Percentiles rank a stretch among this genome's conserved stretches.
phyloP scores from a whole-genome alignment of 768 basidiomycete species.

The Hortiboletus flavorubellus region DNA sequence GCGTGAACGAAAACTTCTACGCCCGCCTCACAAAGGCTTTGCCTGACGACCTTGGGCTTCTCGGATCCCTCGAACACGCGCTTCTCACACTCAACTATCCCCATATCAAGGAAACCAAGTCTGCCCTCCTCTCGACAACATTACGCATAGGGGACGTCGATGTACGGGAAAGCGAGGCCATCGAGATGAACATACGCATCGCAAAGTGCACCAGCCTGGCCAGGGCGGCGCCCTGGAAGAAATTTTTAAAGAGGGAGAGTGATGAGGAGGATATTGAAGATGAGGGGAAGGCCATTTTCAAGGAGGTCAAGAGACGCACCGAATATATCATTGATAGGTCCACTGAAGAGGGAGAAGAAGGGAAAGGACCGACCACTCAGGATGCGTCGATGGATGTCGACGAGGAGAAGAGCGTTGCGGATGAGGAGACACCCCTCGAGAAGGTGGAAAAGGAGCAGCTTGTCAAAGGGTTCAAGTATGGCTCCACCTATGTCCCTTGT shows the following conservation, averaged over 20 bases:
- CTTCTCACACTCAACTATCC: conserved; percentile 39
- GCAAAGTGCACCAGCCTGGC: conserved; percentile 77
- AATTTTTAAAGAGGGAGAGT: conserved; percentile 36
- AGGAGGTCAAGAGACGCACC: conserved; percentile 41
- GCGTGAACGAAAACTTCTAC: conserved; percentile 75
- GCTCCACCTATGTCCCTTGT: conserved; percentile 81
- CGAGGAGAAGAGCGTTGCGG: conserved; percentile 33
- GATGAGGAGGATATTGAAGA: conserved; percentile 29
- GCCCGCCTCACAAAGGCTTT: conserved; percentile 40
- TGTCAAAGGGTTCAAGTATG: conserved; percentile 83
- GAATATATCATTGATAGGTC: conserved; percentile 58
- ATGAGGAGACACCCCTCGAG: conserved; percentile 39
- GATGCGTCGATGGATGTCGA: conserved; percentile 22
- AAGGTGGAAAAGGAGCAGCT: conserved; percentile 78
- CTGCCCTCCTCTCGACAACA: conserved; percentile 56
- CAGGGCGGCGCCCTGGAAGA: conserved; percentile 72
- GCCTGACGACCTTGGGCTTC: conserved; percentile 23
- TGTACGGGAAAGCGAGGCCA: conserved; percentile 59
- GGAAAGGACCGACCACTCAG: conserved; percentile 17
- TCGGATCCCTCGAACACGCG: conserved; percentile 31
- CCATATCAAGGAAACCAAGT: conserved; percentile 65
- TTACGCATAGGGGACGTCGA: conserved; percentile 79
- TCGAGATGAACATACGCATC: conserved; percentile 70
- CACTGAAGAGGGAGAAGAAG: conserved; percentile 33
- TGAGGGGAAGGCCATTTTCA: conserved; percentile 34